Base-by-base conservation (phyloP, 2,329 filamentous ascomycete species). In the Aspergillus transmontanensis region DNA sequence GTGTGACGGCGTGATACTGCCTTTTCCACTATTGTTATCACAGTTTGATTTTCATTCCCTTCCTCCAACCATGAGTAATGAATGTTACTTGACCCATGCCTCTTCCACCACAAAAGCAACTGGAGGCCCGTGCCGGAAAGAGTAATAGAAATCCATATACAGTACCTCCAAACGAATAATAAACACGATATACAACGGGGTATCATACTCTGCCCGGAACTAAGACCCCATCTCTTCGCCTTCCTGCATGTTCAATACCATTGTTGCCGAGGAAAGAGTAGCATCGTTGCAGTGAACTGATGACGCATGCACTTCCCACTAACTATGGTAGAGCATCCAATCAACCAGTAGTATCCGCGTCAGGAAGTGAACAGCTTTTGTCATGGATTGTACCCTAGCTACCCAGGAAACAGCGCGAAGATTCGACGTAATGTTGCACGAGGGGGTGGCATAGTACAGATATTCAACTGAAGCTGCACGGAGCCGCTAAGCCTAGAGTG, bases 341-440 rank as follows among this genome's bases (percentile, higher is more conserved):
- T 55, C 51, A 55, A 36, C 39, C 21, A 48, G 43, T 12, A 21
- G 34, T 21, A 28, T 58, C 11, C 32, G 11, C 32, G 51, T 36
- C 4, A 55, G 43, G 21, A 39, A 39, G 39, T 55, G 50, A 45
- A 48, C 36, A 46, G 19, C 28, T 28, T 43, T 62, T 62, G 57
- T 57, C 51, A 46, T 45, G 34, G 46, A 34, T 26, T 7, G 23
- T 16, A 23, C 14, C 21, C 45, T 48, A 48, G 21, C 45, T 26
- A 48, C 45, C 45, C 23, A 26, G 45, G 21, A 28, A 16, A 48
- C 23, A 28, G 45, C 12, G 46, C 12, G 46, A 50, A 46, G 48
- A 34, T 58, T 58, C 23, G 30, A 62, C 48, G 58, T 60, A 57
- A 66, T 68, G 69, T 71, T 70, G 63, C 69, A 71, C 62, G 63